Evolutionary conservation across 768 basidiomycete species (phyloP).

Genomic region (Rubroboletus pulcherrimus): DNA sequence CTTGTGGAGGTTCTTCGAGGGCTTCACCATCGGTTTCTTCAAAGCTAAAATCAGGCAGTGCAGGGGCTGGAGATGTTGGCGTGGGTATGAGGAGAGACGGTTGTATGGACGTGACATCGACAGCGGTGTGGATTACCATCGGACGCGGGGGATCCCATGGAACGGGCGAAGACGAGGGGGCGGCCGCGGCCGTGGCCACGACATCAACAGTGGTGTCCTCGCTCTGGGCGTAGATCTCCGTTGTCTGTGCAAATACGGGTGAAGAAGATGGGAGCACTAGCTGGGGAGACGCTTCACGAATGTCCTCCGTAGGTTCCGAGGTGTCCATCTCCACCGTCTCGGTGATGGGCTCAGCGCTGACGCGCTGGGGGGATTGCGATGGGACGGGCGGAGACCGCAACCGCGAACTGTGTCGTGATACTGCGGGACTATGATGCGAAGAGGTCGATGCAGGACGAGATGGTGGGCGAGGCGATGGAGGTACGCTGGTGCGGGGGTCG

Average conservation of each 20-base stretch:
- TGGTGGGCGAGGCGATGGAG: slow-evolving; percentile 15
- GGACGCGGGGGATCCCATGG: slow-evolving; percentile 4
- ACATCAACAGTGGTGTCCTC: slow-evolving; percentile 1
- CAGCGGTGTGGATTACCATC: slow-evolving; percentile 25
- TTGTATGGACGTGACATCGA: slow-evolving; percentile 27
- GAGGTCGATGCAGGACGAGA: slow-evolving; percentile 13
- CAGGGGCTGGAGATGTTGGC: slow-evolving; percentile 33
- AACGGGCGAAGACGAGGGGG: not conserved
- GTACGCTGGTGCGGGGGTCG: not conserved
- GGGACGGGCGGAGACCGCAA: slow-evolving; percentile 9
- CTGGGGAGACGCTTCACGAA: slow-evolving; percentile 23
- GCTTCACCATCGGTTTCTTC: slow-evolving; percentile 28
- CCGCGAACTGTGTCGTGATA: slow-evolving; percentile 19
- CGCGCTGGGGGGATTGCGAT: slow-evolving; percentile 6
- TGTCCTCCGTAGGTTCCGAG: slow-evolving; percentile 18
- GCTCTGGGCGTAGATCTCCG: not conserved
- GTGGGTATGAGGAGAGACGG: slow-evolving; percentile 34
- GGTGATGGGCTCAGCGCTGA: slow-evolving; percentile 3
- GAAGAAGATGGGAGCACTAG: slow-evolving; percentile 25
- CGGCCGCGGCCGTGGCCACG: not conserved
- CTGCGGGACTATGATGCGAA: slow-evolving; percentile 13
- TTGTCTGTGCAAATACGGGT: slow-evolving; percentile 1
- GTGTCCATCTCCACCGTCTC: slow-evolving; percentile 14
- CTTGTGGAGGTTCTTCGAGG: slow-evolving; percentile 15
- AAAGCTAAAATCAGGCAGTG: slow-evolving; percentile 32